Conservation (phyloP, 805 yeast species). For the Priceomyces melissophilus region DNA sequence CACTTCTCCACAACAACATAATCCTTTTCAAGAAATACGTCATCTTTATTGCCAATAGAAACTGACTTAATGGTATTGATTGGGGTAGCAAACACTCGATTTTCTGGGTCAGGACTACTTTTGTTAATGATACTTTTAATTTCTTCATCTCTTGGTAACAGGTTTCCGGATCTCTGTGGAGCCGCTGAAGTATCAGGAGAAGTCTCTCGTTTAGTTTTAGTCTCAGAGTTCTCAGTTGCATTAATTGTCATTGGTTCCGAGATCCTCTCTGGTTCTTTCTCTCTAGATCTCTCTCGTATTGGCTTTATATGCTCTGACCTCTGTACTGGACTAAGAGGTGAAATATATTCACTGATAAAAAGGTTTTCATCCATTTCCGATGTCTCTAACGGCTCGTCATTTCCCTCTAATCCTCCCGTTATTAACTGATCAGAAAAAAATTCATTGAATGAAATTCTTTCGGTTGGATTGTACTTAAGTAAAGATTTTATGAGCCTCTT, state of each 20-base stretch:
- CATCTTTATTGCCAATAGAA: slow-evolving; percentile 28
- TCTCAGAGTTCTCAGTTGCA: not conserved
- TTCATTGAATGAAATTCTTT: slow-evolving; percentile 84
- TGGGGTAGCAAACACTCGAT: slow-evolving; percentile 22
- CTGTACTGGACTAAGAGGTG: slow-evolving; percentile 31
- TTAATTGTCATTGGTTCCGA: not conserved
- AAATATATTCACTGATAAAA: slow-evolving; percentile 80
- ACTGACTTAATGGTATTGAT: slow-evolving; percentile 8
- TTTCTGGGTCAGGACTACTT: slow-evolving; percentile 43
- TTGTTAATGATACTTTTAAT: slow-evolving; percentile 43
- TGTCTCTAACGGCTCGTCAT: slow-evolving; percentile 59
- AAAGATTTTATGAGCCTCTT: slow-evolving; percentile 70
- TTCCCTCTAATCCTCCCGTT: slow-evolving; percentile 47
- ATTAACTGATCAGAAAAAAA: slow-evolving; percentile 76
- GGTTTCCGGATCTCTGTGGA: not conserved
- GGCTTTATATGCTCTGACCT: slow-evolving; percentile 17
- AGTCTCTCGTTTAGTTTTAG: not conserved
- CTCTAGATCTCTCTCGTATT: slow-evolving; percentile 6
- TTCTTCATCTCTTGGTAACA: slow-evolving; percentile 34
- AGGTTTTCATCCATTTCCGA: slow-evolving; percentile 72
- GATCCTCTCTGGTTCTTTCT: not conserved
- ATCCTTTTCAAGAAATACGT: slow-evolving; percentile 66
- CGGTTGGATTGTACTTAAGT: slow-evolving; percentile 79
- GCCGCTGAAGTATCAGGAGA: not conserved
- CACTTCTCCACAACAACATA: slow-evolving; percentile 94